These are phyloP conservation scores for Xylaria polymorpha DNA, from an alignment of 2,329 filamentous ascomycete genomes.

Conservation along the genomic window DNA sequence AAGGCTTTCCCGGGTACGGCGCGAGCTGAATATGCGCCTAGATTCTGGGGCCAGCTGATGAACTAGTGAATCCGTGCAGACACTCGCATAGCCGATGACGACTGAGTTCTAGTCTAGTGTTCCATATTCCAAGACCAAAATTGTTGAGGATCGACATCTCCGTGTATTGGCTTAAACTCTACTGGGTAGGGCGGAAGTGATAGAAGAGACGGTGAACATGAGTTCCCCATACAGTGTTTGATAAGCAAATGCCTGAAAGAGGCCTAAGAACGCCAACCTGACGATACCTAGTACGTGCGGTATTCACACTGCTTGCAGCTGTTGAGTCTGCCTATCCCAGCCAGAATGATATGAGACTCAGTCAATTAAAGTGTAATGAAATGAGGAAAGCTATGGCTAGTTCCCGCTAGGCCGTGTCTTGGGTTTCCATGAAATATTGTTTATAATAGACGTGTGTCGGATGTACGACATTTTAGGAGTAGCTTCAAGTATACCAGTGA, in stretches of 20 bases:
- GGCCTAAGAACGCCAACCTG: slow-evolving; percentile 6
- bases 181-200: background rate
- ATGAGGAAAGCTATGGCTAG: slow-evolving; percentile 4
- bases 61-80: slow-evolving; percentile 20
- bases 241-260: background rate
- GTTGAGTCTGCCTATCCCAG: background rate
- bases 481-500: background rate
- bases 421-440: slow-evolving; percentile 8
- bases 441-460: slow-evolving; percentile 17
- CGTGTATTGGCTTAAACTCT: background rate
- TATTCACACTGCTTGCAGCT: background rate
- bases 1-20: slow-evolving; percentile 14
- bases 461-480: slow-evolving; percentile 5
- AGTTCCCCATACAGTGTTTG: slow-evolving; percentile 28
- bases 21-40: slow-evolving; percentile 34
- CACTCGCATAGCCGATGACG: slow-evolving; percentile 4
- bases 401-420: background rate
- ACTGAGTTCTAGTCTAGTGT: slow-evolving; percentile 1
- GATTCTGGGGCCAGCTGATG: slow-evolving; percentile 17
- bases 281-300: background rate
- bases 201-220: slow-evolving; percentile 32
- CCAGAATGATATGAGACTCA: slow-evolving; percentile 3
- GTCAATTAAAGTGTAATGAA: slow-evolving; percentile 9
- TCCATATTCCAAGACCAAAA: background rate
- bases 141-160: slow-evolving; percentile 20